A percentile compares a stretch with the other conserved stretches of the same genome.
Evolutionary conservation across 257 asterid species (phyloP).

Genomic region (Pogostemon cablin): DNA sequence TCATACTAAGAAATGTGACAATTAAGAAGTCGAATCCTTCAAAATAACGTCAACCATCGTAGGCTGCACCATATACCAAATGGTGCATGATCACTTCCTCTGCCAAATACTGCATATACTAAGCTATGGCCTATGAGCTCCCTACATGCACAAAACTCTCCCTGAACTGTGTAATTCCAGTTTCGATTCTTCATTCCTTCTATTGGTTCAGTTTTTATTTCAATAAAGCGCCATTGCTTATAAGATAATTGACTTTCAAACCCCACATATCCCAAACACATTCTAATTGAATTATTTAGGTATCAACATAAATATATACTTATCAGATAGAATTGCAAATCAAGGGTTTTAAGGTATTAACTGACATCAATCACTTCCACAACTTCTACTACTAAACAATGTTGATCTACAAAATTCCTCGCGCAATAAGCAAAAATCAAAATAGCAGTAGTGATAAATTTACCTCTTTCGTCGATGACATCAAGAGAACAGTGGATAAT

Average conservation of each 20-base stretch:
- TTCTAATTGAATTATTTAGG: background rate
- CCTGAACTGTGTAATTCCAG: background rate
- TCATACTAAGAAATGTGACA: conserved; percentile 25
- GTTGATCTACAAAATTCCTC: conserved; percentile 22
- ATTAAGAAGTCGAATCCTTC: conserved; percentile 1
- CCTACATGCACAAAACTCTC: background rate
- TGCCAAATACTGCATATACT: background rate
- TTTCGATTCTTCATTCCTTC: background rate
- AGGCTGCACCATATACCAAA: conserved; percentile 9
- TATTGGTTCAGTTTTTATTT: background rate
- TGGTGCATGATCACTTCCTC: background rate
- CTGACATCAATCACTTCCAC: background rate
- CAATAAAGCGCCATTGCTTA: background rate
- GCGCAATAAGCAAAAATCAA: conserved; percentile 8
- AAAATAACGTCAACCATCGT: background rate
- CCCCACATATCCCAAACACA: conserved; percentile 16
- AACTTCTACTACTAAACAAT: background rate
- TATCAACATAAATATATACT: conserved; percentile 1
- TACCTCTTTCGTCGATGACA: conserved; percentile 95
- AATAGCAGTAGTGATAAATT: background rate
- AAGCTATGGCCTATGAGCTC: background rate
- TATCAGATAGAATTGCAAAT: background rate
- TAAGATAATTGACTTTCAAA: background rate
- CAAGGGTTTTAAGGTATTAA: background rate
- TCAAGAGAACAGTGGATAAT: conserved; percentile 98